Evolutionary conservation across 2,329 filamentous ascomycete genomes (phyloP), one percentile per base, ranked within the genome.

Genomic region (Macroventuria anomochaeta): DNA sequence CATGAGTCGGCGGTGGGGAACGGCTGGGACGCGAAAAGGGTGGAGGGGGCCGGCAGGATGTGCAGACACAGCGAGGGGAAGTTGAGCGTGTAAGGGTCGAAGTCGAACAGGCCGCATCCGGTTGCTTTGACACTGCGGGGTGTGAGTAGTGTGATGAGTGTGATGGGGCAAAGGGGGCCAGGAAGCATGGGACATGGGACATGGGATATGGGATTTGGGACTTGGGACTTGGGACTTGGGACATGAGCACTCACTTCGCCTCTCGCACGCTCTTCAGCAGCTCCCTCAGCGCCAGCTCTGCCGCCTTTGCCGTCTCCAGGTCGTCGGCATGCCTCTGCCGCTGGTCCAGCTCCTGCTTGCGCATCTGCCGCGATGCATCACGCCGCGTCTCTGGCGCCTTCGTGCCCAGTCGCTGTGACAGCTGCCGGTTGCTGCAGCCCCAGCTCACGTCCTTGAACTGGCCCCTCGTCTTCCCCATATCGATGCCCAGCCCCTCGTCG

Each of bases 61-160:
- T 89, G 90, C 10, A 97, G 83, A 29, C 88, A 91, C 33, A 97
- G 82, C 6, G 89, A 87, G 6, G 93, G 91, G 67, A 96, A 97
- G 55, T 91, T 91, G 71, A 96, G 85, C 5, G 89, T 82, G 56
- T 93, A 85, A 28, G 93, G 89, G 62, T 97, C 90, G 76, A 96
- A 96, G 61, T 93, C 89, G 71, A 86, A 87, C 3, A 85, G 80
- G 15, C 78, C 61, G 50, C 57, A 69, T 70, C 58, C 79, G 62
- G 55, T 77, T 64, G 75, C 73, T 49, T 77, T 76, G 21, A 76
- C 76, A 53, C 80, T 83, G 34, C 2, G 38, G 29, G 32, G 1
- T n/a, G 23, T 57, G 29, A 56, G 49, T 26, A 25, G 5, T 8
- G 23, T 5, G 29, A 23, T 23, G 28, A 15, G 6, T 11, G 37